Conservation (phyloP, 2,329 filamentous ascomycete genomes). For the Colletotrichum sp. region DNA sequence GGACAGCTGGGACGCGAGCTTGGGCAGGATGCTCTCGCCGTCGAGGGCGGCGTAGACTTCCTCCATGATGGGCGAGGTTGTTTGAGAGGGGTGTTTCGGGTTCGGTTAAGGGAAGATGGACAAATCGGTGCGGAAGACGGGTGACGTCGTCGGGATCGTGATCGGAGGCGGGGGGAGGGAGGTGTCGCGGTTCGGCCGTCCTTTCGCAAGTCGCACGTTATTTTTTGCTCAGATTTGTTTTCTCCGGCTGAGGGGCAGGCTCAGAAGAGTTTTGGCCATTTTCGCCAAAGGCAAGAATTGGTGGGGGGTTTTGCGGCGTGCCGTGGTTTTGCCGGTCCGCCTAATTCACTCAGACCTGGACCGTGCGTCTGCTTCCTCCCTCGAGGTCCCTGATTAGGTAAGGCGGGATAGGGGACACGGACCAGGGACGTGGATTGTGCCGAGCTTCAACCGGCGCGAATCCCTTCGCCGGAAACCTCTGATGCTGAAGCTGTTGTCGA, state of each 20-base stretch:
- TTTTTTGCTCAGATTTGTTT: conserved; percentile 11
- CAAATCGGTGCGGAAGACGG: not conserved
- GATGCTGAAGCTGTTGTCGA: not conserved
- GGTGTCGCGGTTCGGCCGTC: conserved; percentile 1
- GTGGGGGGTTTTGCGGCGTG: conserved; percentile 20
- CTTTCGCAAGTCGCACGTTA: conserved; percentile 8
- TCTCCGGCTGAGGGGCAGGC: conserved; percentile 18
- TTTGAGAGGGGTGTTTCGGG: not conserved
- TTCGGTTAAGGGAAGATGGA: not conserved
- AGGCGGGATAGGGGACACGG: not conserved
- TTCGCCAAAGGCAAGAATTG: conserved; percentile 22
- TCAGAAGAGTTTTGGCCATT: conserved; percentile 24
- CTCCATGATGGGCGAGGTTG: conserved; percentile 21
- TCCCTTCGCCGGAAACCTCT: conserved; percentile 16
- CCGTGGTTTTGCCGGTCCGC: conserved; percentile 20
- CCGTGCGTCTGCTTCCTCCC: not conserved
- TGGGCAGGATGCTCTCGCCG: conserved; percentile 71
- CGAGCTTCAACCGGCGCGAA: conserved; percentile 21
- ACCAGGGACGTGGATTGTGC: not conserved
- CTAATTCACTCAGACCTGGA: not conserved
- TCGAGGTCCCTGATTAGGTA: not conserved
- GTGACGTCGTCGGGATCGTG: conserved; percentile 19
- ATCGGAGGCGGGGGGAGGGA: conserved; percentile 25
- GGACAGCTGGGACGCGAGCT: conserved; percentile 90
- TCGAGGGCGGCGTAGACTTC: conserved; percentile 23